Base-by-base conservation (phyloP, 1,139 yeast genomes). In the Yamadazyma dendronema region DNA sequence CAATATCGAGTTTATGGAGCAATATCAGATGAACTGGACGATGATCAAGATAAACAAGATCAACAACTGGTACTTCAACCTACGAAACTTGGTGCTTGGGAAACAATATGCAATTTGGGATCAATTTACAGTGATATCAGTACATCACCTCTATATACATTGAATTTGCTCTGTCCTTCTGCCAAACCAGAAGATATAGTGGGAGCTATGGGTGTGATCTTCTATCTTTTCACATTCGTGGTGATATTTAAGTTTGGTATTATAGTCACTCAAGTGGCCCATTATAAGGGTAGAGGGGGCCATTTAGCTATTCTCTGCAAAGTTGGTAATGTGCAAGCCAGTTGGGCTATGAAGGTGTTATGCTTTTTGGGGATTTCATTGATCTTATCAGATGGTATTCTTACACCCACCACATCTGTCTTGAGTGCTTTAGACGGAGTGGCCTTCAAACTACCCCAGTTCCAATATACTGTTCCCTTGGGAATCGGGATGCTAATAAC, bases 41-140 rank as follows among this genome's bases (percentile, higher is more conserved):
- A 24, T 24, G 27, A 24, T 5, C 13, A 11, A 24, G 27, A 24
- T 5, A 5, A 5, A n/a, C 6, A 12, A 5, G 12, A 19, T 19
- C 6, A 7, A 9, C 8, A 19, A 9, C 9, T 19, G 22, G 22
- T 9, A 7, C 6, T n/a, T 12, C 6, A 11, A 24, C 6, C 13
- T 24, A 24, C 6, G 11, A n/a, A 12, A 24, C 12, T 12, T 12
- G 11, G 13, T 24, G 11, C 8, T 13, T 26, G 25, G 30, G 3
- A 17, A 22, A 24, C 25, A 9, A 33, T 41, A 36, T 17, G 68
- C 3, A 65, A 74, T 2, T 59, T 79, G 28, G 84, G 84, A 22
- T 77, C 80, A 11, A 74, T 78, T 34, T 79, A 77, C 51, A 83
- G 84, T 42, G 84, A 79, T 54, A 58, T 79, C 37, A 82, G 81